Conservation (phyloP, 148 eudicot genomes). For the Dysphania ambrosioides region DNA sequence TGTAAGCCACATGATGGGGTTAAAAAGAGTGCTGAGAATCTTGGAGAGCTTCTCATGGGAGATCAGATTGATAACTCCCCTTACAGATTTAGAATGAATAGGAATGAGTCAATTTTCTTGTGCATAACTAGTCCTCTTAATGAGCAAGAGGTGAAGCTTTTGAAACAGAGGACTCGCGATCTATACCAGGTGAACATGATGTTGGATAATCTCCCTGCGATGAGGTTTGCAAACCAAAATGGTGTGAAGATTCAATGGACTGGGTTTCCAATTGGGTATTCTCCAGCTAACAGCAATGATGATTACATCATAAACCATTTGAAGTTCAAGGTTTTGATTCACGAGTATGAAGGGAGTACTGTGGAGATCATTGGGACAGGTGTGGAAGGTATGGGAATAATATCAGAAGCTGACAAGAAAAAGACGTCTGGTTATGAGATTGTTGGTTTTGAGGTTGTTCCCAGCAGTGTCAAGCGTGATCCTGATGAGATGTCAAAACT, state of each 20-base stretch:
- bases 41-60: slow-evolving; percentile 82
- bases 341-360: slow-evolving; percentile 63
- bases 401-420: slow-evolving; percentile 48
- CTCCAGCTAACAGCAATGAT: slow-evolving; percentile 39
- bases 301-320: slow-evolving; percentile 64
- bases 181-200: slow-evolving; percentile 70
- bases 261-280: slow-evolving; percentile 61
- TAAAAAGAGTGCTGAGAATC: slow-evolving; percentile 74
- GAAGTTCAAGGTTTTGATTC: slow-evolving; percentile 57
- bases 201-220: slow-evolving; percentile 67
- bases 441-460: slow-evolving; percentile 65
- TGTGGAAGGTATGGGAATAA: slow-evolving; percentile 60
- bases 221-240: slow-evolving; percentile 52
- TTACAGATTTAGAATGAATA: slow-evolving; percentile 61
- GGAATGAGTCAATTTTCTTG: slow-evolving; percentile 52
- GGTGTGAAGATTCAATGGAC: slow-evolving; percentile 56
- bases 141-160: slow-evolving; percentile 57
- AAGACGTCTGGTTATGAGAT: slow-evolving; percentile 50
- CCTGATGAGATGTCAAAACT: slow-evolving; percentile 51
- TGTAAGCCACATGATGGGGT: slow-evolving; percentile 52
- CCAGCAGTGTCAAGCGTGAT: slow-evolving; percentile 59
- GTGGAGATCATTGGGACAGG: slow-evolving; percentile 58
- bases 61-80: slow-evolving; percentile 72
- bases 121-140: slow-evolving; percentile 47
- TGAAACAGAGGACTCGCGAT: slow-evolving; percentile 64